These are phyloP conservation scores for Phytophthora citrophthora DNA, from an alignment of 352 stramenopile species.

Conservation along the genomic window DNA sequence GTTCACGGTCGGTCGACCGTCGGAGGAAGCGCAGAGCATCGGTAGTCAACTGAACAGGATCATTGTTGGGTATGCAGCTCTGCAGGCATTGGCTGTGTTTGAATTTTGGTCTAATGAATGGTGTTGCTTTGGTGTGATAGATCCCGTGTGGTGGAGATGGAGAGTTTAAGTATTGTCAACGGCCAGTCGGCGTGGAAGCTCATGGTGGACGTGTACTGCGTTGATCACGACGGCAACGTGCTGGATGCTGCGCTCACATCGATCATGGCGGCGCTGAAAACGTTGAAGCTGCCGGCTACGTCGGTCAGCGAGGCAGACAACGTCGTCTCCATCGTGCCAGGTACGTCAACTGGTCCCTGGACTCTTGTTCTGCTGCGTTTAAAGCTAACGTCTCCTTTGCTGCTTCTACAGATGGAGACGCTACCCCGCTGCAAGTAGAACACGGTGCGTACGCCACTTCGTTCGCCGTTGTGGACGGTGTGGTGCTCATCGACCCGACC, in stretches of 20 bases:
- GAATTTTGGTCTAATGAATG: not conserved
- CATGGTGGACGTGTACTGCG: conserved; percentile 81
- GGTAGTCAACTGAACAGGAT: conserved; percentile 78
- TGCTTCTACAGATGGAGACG: conserved; percentile 50
- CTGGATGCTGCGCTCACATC: conserved; percentile 72
- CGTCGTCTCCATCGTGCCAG: conserved; percentile 69
- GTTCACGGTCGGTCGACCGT: conserved; percentile 72
- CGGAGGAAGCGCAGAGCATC: conserved; percentile 82
- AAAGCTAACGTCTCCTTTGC: conserved; percentile 3
- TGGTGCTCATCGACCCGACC: conserved; percentile 74
- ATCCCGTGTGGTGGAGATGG: conserved; percentile 82
- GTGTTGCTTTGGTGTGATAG: conserved; percentile 24
- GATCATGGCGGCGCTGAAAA: conserved; percentile 75
- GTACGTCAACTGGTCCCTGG: conserved; percentile 20
- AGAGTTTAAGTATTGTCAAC: conserved; percentile 71
- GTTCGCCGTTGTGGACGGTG: conserved; percentile 66
- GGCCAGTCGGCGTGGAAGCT: conserved; percentile 85
- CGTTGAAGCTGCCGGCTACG: conserved; percentile 65
- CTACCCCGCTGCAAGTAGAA: conserved; percentile 59
- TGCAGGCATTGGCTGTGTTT: not conserved
- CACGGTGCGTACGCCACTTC: conserved; percentile 66
- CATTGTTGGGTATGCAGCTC: conserved; percentile 55
- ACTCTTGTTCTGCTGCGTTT: not conserved
- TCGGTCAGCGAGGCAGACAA: conserved; percentile 71
- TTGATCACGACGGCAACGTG: conserved; percentile 87